A percentile compares a stretch with the other conserved stretches of the same genome.
Evolutionary conservation across 306 rosid genomes (phyloP).

Genomic region (Vigna trinervia): DNA sequence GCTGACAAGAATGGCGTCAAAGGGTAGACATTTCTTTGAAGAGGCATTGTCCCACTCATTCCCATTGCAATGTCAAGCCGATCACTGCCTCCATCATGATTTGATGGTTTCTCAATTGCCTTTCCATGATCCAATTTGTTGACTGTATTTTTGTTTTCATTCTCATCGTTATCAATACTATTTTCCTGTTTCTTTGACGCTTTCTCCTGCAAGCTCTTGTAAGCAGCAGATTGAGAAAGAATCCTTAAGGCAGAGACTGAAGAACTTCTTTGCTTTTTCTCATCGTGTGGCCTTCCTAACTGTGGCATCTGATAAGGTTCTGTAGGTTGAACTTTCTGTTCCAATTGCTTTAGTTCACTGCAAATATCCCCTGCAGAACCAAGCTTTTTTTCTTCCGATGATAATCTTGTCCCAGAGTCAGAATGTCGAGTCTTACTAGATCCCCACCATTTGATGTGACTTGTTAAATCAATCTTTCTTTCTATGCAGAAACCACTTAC

Average conservation of each 20-base stretch:
- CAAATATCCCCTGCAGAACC: constrained; percentile 68
- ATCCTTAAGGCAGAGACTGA: constrained; percentile 84
- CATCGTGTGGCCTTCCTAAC: constrained; percentile 65
- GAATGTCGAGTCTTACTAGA: constrained; percentile 72
- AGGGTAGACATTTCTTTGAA: constrained; percentile 84
- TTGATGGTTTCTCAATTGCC: constrained; percentile 74
- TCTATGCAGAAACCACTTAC: constrained; percentile 68
- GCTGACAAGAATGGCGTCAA: constrained; percentile 82
- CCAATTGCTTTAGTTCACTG: constrained; percentile 79
- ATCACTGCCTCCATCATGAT: constrained; percentile 61
- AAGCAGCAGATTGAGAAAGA: constrained; percentile 89
- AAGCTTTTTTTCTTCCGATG: constrained; percentile 70
- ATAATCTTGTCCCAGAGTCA: constrained; percentile 64
- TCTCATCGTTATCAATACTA: constrained; percentile 73
- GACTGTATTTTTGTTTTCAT: constrained; percentile 76
- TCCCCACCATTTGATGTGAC: constrained; percentile 96
- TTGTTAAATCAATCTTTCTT: constrained; percentile 87
- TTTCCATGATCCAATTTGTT: constrained; percentile 83
- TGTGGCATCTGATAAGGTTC: constrained; percentile 95
- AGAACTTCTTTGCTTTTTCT: constrained; percentile 62
- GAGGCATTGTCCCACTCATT: constrained; percentile 74
- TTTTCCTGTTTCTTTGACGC: constrained; percentile 72
- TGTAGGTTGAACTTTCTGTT: constrained; percentile 69
- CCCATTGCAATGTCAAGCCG: constrained; percentile 68
- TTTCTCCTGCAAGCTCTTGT: constrained; percentile 88